phyloP scores from a whole-genome alignment of 768 basidiomycete species.

The Sistotremastrum suecicum region DNA sequence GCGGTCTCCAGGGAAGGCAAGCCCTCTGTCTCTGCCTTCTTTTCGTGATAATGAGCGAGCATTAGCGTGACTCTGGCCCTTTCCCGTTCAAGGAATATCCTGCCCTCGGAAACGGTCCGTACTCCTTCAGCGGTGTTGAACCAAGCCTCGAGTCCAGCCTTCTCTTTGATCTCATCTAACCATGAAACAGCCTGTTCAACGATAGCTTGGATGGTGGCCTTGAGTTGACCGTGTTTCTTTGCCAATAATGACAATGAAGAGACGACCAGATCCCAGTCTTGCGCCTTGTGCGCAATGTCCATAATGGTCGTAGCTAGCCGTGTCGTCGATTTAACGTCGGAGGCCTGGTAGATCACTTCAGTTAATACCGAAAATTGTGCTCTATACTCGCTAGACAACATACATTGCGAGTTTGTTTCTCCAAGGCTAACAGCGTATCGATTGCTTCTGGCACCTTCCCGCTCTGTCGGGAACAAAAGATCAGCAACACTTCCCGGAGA shows the following conservation, averaged over 20 bases:
- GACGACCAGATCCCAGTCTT: slow-evolving; percentile 59
- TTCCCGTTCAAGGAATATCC: slow-evolving; percentile 97
- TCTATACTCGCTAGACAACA: slow-evolving; percentile 10
- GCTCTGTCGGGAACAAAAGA: slow-evolving; percentile 29
- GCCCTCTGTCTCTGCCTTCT: slow-evolving; percentile 33
- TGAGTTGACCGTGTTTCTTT: slow-evolving; percentile 97
- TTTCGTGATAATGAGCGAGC: slow-evolving; percentile 78
- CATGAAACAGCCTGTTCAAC: slow-evolving; percentile 78
- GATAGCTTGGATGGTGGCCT: slow-evolving; percentile 79
- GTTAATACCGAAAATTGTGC: background rate
- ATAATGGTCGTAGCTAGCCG: slow-evolving; percentile 64
- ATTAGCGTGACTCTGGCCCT: slow-evolving; percentile 86
- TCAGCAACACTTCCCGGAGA: slow-evolving; percentile 5
- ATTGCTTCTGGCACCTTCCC: slow-evolving; percentile 76
- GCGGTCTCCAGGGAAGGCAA: slow-evolving; percentile 59
- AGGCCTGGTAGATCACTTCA: slow-evolving; percentile 40
- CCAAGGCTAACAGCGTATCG: slow-evolving; percentile 77
- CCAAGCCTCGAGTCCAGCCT: slow-evolving; percentile 62
- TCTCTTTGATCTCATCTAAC: slow-evolving; percentile 60
- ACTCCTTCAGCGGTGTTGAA: slow-evolving; percentile 81
- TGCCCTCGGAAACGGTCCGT: slow-evolving; percentile 88
- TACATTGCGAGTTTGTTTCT: slow-evolving; percentile 96
- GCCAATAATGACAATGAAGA: slow-evolving; percentile 51
- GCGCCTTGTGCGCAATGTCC: slow-evolving; percentile 57
- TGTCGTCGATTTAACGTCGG: slow-evolving; percentile 86